Base-by-base conservation (phyloP, 495 filamentous ascomycete species). In the Trichoderma reesei region DNA sequence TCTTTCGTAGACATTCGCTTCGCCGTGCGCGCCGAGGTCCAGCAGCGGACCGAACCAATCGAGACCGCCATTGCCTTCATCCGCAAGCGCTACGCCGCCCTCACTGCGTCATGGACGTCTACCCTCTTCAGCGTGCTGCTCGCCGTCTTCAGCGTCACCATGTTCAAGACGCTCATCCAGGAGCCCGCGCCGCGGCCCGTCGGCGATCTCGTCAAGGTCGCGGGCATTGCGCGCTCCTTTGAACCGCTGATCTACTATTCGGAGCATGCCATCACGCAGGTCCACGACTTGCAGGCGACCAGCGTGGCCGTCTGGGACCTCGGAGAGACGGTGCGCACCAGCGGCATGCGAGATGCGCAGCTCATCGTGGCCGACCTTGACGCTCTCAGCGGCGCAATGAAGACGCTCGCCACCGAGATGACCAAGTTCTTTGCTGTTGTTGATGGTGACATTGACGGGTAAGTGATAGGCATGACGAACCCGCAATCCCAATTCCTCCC, bases 161-260 rank as follows among this genome's bases (percentile, higher is more conserved):
- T 86, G 18, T 75, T 88, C 64, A 85, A 87, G 64, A 78, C 84
- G 26, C 71, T 96, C 46, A 85, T 91, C 41, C 79, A 87, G 51
- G 88, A 90, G 0, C 84, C 85, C 11, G 67, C 79, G 1, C 82
- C 83, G 31, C 83, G 83, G 36, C 85, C 90, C 5, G 88, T 89
- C 1, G 92, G 92, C 5, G 91, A 96, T 73, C 80, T 96, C 16
- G 88, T 96, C 68, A 96, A 95, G 73, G 88, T 95, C 36, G 91
- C 92, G 5, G 83, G 88, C 60, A 83, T 96, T 62, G 92, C 92
- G 61, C 88, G 88, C 68, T 89, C 89, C 3, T 93, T 96, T 69
- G 92, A 96, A 70, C 92, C 92, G 1, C 76, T 96, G 36, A 94
- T 96, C 46, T 90, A 90, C 76, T 95, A 92, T 71, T 95, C 92